Conservation (phyloP, 257 asterid genomes). For the Capsicum rhomboideum region DNA sequence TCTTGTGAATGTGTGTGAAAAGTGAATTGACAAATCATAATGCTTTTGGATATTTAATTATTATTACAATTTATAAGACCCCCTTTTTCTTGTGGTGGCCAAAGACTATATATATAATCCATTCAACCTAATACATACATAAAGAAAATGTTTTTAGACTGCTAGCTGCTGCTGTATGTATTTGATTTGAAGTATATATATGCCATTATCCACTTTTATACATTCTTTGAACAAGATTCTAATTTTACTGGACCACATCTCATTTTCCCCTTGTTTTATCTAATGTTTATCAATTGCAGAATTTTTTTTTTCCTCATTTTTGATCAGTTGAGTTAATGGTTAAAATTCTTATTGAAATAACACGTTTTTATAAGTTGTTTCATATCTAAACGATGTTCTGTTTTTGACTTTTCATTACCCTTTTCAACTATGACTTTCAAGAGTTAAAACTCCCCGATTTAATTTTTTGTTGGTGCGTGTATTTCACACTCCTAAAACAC, state of each 20-base stretch:
- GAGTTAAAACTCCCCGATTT: neutral
- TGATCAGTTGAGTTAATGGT: no score
- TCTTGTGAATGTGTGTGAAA: constrained; percentile 23
- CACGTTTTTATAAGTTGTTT: no score
- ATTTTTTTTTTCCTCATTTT: no score
- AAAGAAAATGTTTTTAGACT: constrained; percentile 7
- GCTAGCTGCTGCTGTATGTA: neutral
- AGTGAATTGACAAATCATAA: constrained; percentile 15
- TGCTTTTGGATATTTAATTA: constrained; percentile 17
- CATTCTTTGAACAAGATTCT: constrained; percentile 1
- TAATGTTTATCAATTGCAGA: neutral
- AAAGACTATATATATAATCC: constrained; percentile 9
- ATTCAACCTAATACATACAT: constrained; percentile 12
- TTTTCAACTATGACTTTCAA: neutral
- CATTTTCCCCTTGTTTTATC: neutral
- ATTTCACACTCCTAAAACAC: no score
- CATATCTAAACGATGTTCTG: neutral
- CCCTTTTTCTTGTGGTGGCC: constrained; percentile 13
- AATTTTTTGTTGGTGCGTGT: no score
- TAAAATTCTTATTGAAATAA: no score
- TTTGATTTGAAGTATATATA: neutral
- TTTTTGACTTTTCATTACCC: neutral
- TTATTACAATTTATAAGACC: constrained; percentile 4
- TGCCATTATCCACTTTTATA: constrained; percentile 12
- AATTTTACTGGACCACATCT: neutral